Evolutionary conservation across 352 stramenopile species (phyloP).

Genomic region (Phytophthora megakarya): DNA sequence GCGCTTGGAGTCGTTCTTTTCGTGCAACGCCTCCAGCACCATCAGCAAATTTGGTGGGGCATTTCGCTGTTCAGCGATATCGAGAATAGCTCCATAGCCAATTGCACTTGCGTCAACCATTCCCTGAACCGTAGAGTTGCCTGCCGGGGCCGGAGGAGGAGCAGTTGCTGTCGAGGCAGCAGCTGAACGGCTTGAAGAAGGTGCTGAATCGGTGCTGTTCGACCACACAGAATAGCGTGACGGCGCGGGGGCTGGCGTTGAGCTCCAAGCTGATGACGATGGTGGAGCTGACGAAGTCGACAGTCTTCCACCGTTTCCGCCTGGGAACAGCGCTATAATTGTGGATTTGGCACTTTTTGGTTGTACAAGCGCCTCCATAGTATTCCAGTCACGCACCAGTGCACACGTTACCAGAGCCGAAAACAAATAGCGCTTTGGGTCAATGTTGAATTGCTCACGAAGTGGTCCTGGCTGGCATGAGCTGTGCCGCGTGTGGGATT

Average conservation of each 20-base stretch:
- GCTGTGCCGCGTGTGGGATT: constrained; percentile 27
- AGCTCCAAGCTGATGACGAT: constrained; percentile 31
- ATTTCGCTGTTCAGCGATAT: constrained; percentile 54
- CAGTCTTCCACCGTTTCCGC: constrained; percentile 18
- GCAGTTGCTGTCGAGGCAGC: constrained; percentile 12
- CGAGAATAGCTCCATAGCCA: constrained; percentile 73
- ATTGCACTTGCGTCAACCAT: constrained; percentile 53
- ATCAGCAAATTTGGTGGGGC: constrained; percentile 53
- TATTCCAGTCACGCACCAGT: constrained; percentile 53
- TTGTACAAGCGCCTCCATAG: constrained; percentile 54
- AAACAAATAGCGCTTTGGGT: constrained; percentile 63
- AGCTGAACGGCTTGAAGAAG: constrained; percentile 24
- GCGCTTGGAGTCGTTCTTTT: constrained; percentile 59
- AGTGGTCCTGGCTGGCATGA: constrained; percentile 37
- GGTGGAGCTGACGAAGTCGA: constrained; percentile 16
- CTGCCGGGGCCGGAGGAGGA: constrained; percentile 14
- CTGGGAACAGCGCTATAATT: constrained; percentile 41
- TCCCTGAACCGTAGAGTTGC: constrained; percentile 21
- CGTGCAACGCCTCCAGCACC: constrained; percentile 49
- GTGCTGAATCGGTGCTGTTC: constrained; percentile 25
- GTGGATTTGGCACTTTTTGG: constrained; percentile 42
- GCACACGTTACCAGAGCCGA: constrained; percentile 52
- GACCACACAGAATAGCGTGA: constrained; percentile 42
- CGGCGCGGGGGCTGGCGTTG: constrained; percentile 26
- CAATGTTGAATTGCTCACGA: constrained; percentile 52